phyloP scores from a whole-genome alignment of 179 eudicot species.

The Heliamphora pulchella region DNA sequence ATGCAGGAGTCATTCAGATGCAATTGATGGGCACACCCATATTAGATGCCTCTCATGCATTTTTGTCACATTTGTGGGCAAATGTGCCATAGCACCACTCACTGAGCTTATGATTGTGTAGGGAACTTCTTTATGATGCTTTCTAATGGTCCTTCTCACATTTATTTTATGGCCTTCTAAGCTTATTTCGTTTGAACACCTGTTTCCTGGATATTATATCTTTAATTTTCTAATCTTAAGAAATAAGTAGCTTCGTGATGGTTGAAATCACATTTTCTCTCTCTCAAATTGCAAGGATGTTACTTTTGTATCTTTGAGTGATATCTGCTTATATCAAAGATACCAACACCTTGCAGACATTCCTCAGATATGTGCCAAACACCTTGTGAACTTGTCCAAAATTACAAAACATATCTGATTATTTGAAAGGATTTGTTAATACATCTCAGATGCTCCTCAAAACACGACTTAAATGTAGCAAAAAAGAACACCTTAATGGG shows the following conservation, averaged over 20 bases:
- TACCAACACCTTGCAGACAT: not conserved
- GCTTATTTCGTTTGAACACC: not conserved
- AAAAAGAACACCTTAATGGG: not conserved
- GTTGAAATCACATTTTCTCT: not conserved
- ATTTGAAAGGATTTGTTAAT: not conserved
- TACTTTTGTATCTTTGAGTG: not conserved
- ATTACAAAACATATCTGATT: not conserved
- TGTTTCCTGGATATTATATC: not conserved
- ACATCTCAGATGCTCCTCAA: slow-evolving; percentile 3
- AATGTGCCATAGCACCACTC: not conserved
- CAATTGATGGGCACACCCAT: not conserved
- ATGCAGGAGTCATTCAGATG: not conserved
- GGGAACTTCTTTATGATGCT: not conserved
- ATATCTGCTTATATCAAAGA: not conserved
- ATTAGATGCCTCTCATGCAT: not conserved
- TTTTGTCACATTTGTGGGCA: not conserved
- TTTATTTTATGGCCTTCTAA: not conserved
- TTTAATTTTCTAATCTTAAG: not conserved
- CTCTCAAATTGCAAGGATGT: not conserved
- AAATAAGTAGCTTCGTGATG: not conserved
- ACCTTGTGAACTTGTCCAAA: not conserved
- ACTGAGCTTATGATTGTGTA: not conserved
- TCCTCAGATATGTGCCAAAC: not conserved
- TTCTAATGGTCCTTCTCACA: slow-evolving; percentile 1
- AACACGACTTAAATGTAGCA: not conserved